Conservation (phyloP, 1,284 basidiomycete species). For the Paramarasmius palmivorus region DNA sequence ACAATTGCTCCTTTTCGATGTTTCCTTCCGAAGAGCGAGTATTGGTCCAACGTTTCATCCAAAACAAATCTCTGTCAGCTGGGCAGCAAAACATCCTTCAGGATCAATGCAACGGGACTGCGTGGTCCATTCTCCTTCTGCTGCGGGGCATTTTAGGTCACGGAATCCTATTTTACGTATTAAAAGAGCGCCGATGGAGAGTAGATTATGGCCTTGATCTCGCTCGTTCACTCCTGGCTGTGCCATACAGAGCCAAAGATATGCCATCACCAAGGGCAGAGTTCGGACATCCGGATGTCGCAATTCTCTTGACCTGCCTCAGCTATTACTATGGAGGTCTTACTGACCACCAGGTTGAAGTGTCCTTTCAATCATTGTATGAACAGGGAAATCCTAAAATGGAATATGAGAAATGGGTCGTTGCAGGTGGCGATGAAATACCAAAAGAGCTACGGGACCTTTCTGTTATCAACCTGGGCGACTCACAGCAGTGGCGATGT, state of each 20-base stretch:
- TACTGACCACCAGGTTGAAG: slow-evolving; percentile 34
- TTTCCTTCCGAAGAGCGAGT: background rate
- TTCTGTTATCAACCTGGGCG: background rate
- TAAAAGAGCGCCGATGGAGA: slow-evolving; percentile 46
- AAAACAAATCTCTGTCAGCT: background rate
- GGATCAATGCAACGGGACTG: background rate
- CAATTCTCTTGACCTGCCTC: slow-evolving; percentile 48
- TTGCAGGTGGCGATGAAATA: slow-evolving; percentile 8
- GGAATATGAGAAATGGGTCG: slow-evolving; percentile 1
- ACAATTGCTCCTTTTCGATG: background rate
- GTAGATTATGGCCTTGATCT: slow-evolving; percentile 54
- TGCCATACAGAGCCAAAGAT: slow-evolving; percentile 57
- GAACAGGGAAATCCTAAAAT: slow-evolving; percentile 31
- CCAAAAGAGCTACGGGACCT: slow-evolving; percentile 11
- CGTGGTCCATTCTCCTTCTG: slow-evolving; percentile 31
- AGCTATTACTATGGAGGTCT: slow-evolving; percentile 55
- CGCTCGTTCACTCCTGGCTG: slow-evolving; percentile 46
- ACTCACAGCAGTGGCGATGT: slow-evolving; percentile 22
- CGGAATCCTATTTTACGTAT: slow-evolving; percentile 40
- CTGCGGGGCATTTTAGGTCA: slow-evolving; percentile 38
- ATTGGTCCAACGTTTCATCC: background rate
- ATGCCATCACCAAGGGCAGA: slow-evolving; percentile 48
- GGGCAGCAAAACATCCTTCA: background rate
- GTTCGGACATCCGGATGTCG: slow-evolving; percentile 56
- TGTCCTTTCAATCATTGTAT: slow-evolving; percentile 39